Conservation (phyloP, 441 rosid species). For the Omphalea diandra region DNA sequence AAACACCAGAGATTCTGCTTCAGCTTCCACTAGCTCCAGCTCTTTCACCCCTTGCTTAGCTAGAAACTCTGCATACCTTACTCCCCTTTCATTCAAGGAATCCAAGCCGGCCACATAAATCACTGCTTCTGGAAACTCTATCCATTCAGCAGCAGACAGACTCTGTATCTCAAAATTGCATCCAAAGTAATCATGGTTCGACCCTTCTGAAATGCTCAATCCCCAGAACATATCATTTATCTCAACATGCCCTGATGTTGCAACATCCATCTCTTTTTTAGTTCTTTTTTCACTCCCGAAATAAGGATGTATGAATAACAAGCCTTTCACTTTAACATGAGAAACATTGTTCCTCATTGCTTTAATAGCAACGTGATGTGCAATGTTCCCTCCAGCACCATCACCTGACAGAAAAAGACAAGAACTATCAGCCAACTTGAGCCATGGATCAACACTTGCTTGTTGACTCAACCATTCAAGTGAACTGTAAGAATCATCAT, state of each 20-base stretch:
- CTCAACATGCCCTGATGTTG: slow-evolving; percentile 26
- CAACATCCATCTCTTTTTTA: slow-evolving; percentile 32
- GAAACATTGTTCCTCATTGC: slow-evolving; percentile 24
- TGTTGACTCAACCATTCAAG: slow-evolving; percentile 45
- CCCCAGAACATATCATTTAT: slow-evolving; percentile 60
- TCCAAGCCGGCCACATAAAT: slow-evolving; percentile 53
- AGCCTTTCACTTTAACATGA: slow-evolving; percentile 35
- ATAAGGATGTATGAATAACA: slow-evolving; percentile 52
- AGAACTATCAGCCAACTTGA: slow-evolving; percentile 38
- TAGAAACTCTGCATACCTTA: slow-evolving; percentile 44
- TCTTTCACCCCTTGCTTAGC: slow-evolving; percentile 39
- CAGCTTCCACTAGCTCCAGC: slow-evolving; percentile 40
- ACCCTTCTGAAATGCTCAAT: slow-evolving; percentile 52
- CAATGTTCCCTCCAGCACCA: slow-evolving; percentile 64
- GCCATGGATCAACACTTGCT: slow-evolving; percentile 45
- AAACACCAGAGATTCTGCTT: slow-evolving; percentile 44
- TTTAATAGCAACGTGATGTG: slow-evolving; percentile 43
- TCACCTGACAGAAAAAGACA: slow-evolving; percentile 52
- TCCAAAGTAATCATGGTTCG: slow-evolving; percentile 43
- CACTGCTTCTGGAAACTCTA: slow-evolving; percentile 38
- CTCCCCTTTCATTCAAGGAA: slow-evolving; percentile 62
- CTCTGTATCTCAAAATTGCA: slow-evolving; percentile 47
- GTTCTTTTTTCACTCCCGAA: slow-evolving; percentile 59
- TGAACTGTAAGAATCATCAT: slow-evolving; percentile 49
- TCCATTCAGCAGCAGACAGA: slow-evolving; percentile 37